Evolutionary conservation across 306 rosid species (phyloP).

Genomic region (Betula pendula): DNA sequence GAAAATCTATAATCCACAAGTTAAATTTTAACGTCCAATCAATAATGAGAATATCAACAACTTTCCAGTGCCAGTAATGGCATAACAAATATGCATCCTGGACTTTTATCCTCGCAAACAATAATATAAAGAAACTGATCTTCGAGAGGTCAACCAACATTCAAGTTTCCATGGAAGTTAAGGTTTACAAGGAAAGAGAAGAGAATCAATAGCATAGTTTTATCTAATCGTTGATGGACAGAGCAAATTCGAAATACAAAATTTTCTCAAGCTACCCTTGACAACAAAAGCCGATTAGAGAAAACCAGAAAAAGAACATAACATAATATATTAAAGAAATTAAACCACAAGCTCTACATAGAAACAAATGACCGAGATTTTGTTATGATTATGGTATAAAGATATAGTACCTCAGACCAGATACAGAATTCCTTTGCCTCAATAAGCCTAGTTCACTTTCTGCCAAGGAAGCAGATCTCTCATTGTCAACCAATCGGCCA

Average conservation of each 20-base stretch:
- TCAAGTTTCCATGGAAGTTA: neutral
- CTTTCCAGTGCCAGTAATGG: neutral
- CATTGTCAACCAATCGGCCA: slow-evolving; percentile 59
- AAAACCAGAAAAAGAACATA: neutral
- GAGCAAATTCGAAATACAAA: neutral
- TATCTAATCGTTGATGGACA: neutral
- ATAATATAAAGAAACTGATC: neutral
- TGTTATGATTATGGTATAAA: slow-evolving; percentile 12
- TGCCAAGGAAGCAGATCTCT: slow-evolving; percentile 67
- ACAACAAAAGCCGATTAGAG: neutral
- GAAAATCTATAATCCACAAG: neutral
- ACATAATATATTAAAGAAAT: slow-evolving; percentile 14
- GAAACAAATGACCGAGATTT: slow-evolving; percentile 3
- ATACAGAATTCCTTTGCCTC: slow-evolving; percentile 84
- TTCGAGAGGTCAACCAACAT: neutral
- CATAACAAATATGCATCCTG: neutral
- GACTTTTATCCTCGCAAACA: neutral
- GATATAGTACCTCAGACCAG: slow-evolving; percentile 80
- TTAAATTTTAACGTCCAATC: neutral
- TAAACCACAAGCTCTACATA: slow-evolving; percentile 1
- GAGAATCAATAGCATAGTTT: neutral
- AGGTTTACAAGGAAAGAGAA: neutral
- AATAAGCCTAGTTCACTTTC: slow-evolving; percentile 90
- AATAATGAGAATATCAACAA: neutral
- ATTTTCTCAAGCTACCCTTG: neutral